Conservation (phyloP, 2,329 filamentous ascomycete species). For the Alternaria longipes region DNA sequence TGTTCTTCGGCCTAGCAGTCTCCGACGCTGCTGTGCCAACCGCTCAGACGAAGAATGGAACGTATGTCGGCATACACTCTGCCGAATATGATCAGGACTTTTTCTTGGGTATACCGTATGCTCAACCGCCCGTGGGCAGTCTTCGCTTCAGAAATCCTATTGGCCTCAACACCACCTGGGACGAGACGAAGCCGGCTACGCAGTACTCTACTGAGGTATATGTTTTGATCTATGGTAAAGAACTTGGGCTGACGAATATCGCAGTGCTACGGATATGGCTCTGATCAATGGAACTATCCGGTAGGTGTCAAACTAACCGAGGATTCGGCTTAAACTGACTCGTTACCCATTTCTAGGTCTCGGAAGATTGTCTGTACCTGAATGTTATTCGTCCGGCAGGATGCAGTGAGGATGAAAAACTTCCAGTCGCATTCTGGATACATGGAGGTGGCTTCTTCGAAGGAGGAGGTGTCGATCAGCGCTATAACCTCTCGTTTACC, state of each 20-base stretch:
- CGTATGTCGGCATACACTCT: conserved; percentile 51
- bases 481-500: conserved; percentile 61
- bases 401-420: conserved; percentile 40
- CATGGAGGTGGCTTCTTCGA: conserved; percentile 62
- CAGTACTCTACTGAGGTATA: conserved; percentile 36
- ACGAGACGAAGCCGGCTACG: conserved; percentile 50
- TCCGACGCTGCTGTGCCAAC: conserved; percentile 36
- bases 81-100: conserved; percentile 56
- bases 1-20: conserved; percentile 25
- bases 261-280: conserved; percentile 51
- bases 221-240: not conserved
- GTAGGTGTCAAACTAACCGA: not conserved
- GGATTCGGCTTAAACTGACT: not conserved
- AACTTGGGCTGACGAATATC: conserved; percentile 12
- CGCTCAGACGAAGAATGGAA: conserved; percentile 56
- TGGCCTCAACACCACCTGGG: conserved; percentile 55
- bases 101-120: conserved; percentile 62
- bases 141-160: conserved; percentile 62
- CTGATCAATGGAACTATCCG: conserved; percentile 55
- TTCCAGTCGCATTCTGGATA: conserved; percentile 65
- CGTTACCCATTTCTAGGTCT: conserved; percentile 54
- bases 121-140: conserved; percentile 47
- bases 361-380: conserved; percentile 57
- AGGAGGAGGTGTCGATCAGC: conserved; percentile 62
- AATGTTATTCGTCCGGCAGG: conserved; percentile 60